phyloP scores from a whole-genome alignment of 1,284 basidiomycete genomes.

The Laetiporus sulphureus region DNA sequence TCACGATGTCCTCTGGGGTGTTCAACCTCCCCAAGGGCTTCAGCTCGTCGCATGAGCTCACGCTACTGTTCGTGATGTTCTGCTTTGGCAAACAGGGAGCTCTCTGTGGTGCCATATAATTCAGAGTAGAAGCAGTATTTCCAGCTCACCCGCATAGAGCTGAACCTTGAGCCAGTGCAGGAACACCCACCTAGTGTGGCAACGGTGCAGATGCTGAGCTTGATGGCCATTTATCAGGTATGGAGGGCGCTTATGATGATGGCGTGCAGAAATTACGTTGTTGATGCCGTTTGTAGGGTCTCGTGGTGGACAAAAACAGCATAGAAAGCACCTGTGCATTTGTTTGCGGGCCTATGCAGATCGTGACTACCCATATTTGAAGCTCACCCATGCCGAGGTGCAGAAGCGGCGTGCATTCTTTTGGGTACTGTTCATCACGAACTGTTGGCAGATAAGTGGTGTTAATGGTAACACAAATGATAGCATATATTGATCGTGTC shows the following conservation, averaged over 20 bases:
- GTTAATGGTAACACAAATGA: too few relatives aligned
- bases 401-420: slow-evolving; percentile 38
- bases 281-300: slow-evolving; percentile 13
- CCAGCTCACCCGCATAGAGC: slow-evolving; percentile 51
- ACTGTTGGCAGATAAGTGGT: slow-evolving; percentile 29
- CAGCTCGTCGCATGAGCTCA: slow-evolving; percentile 42
- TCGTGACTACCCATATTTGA: slow-evolving; percentile 36
- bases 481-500: too few relatives aligned
- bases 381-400: slow-evolving; percentile 29
- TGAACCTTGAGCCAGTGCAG: slow-evolving; percentile 57
- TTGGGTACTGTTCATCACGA: slow-evolving; percentile 39
- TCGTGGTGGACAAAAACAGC: slow-evolving; percentile 31
- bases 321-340: slow-evolving; percentile 30
- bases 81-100: slow-evolving; percentile 52
- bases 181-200: slow-evolving; percentile 60
- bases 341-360: slow-evolving; percentile 24
- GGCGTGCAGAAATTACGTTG: slow-evolving; percentile 29
- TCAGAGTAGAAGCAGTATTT: slow-evolving; percentile 54
- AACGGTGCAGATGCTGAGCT: slow-evolving; percentile 58
- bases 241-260: slow-evolving; percentile 45
- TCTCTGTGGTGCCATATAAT: slow-evolving; percentile 47
- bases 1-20: slow-evolving; percentile 12
- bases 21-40: slow-evolving; percentile 13
- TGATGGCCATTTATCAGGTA: slow-evolving; percentile 65
- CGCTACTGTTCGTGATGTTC: slow-evolving; percentile 51